Percentiles rank a stretch among this genome's conserved stretches.
These are phyloP conservation scores for Phaffia tasmanica DNA, from an alignment of 768 basidiomycete species.

Conservation along the genomic window DNA sequence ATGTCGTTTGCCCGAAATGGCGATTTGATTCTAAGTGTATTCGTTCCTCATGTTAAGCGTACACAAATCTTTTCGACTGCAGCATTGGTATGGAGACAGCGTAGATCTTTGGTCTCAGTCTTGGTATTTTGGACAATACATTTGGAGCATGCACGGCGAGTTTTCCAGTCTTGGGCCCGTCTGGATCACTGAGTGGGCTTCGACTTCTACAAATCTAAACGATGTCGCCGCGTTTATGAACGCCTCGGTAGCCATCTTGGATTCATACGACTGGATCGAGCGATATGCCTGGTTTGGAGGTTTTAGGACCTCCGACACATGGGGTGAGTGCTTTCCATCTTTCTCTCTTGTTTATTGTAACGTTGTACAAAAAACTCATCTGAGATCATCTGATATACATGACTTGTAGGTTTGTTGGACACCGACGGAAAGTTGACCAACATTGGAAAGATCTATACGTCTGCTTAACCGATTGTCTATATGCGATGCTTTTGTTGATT, in stretches of 20 bases:
- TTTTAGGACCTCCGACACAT: neutral
- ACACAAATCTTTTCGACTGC: no score
- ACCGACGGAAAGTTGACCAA: no score
- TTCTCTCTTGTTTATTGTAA: neutral
- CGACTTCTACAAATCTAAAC: neutral
- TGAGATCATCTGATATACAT: neutral
- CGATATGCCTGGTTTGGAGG: constrained; percentile 3
- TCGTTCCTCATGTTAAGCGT: no score
- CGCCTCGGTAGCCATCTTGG: neutral
- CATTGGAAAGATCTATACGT: no score
- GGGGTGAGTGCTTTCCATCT: constrained; percentile 3
- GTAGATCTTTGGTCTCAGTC: neutral
- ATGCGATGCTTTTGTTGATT: no score
- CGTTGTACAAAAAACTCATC: neutral
- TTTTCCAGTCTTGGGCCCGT: neutral
- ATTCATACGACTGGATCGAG: neutral
- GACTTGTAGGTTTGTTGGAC: no score
- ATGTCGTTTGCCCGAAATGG: no score
- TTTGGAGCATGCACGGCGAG: neutral
- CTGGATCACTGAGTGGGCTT: constrained; percentile 9
- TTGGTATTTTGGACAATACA: constrained; percentile 1
- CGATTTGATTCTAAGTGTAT: no score
- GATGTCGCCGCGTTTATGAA: neutral
- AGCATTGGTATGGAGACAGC: neutral
- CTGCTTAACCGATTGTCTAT: no score